Conservation (phyloP, 495 filamentous ascomycete species). For the Penicillium cosmopolitanum region DNA sequence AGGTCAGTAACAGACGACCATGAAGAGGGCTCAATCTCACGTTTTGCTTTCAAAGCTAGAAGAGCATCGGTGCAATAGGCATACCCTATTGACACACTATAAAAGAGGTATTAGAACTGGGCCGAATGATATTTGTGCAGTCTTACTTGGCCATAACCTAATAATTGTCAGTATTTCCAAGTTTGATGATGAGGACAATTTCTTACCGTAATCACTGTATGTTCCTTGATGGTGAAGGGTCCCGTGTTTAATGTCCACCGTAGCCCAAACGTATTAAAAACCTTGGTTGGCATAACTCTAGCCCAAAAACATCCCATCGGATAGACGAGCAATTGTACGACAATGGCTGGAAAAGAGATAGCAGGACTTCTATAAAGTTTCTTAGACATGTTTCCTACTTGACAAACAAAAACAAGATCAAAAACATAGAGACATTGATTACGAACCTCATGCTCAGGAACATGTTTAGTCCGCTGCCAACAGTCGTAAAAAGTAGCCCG, state of each 20-base stretch:
- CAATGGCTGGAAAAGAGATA: slow-evolving; percentile 61
- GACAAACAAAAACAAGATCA: not conserved
- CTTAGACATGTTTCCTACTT: not conserved
- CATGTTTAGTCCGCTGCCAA: slow-evolving; percentile 29
- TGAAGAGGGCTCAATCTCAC: slow-evolving; percentile 56
- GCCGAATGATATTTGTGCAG: slow-evolving; percentile 17
- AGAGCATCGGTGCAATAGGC: slow-evolving; percentile 32
- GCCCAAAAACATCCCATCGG: slow-evolving; percentile 59
- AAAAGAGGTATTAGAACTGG: not conserved
- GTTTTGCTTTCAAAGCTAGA: slow-evolving; percentile 23
- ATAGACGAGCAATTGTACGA: slow-evolving; percentile 67
- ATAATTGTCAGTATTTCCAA: not conserved
- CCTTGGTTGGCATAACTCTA: slow-evolving; percentile 46
- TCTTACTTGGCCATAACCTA: slow-evolving; percentile 31
- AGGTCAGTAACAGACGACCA: slow-evolving; percentile 20
- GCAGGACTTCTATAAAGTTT: slow-evolving; percentile 26
- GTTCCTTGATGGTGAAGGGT: slow-evolving; percentile 71
- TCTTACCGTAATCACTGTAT: slow-evolving; percentile 65
- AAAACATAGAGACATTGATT: not conserved
- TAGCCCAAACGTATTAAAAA: slow-evolving; percentile 55
- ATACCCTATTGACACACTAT: slow-evolving; percentile 27
- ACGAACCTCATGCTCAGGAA: slow-evolving; percentile 29
- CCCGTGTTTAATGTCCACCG: slow-evolving; percentile 63
- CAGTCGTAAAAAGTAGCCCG: slow-evolving; percentile 23
- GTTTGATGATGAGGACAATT: slow-evolving; percentile 30